Percentiles rank a stretch among this genome's conserved stretches.
These are phyloP conservation scores for Pyrus hybrid DNA, from an alignment of 331 rosid genomes.

Conservation along the genomic window DNA sequence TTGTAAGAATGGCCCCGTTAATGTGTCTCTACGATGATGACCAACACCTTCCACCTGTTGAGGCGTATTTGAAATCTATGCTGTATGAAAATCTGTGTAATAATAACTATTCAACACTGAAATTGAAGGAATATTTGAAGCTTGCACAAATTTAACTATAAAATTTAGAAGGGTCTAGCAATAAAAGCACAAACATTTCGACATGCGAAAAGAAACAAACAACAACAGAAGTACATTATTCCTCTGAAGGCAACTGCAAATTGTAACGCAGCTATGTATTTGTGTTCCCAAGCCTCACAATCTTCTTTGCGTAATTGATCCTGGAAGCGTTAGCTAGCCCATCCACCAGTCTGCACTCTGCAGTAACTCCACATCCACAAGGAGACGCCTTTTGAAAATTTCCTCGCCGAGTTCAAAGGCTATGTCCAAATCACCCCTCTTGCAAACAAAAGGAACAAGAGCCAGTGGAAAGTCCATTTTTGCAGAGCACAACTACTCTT, in stretches of 20 bases:
- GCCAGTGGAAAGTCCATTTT: constrained; percentile 29
- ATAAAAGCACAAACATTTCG: constrained; percentile 10
- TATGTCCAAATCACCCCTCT: constrained; percentile 52
- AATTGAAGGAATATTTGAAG: background rate
- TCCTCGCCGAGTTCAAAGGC: constrained; percentile 38
- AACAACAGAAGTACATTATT: constrained; percentile 18
- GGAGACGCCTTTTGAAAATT: constrained; percentile 30
- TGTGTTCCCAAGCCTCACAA: constrained; percentile 41
- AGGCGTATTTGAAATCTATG: constrained; percentile 19
- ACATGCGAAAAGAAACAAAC: background rate
- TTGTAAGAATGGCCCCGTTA: constrained; percentile 28
- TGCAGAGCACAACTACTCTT: constrained; percentile 30
- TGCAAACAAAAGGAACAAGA: constrained; percentile 57
- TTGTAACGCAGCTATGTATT: constrained; percentile 33
- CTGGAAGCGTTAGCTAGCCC: constrained; percentile 37
- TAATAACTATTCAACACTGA: background rate
- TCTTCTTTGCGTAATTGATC: constrained; percentile 47
- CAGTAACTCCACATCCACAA: constrained; percentile 33
- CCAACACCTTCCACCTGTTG: constrained; percentile 17
- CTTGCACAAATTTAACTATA: background rate
- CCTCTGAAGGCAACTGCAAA: constrained; percentile 31
- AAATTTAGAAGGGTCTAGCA: background rate
- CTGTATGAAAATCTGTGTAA: constrained; percentile 1
- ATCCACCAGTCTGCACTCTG: constrained; percentile 62
- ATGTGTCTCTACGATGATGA: constrained; percentile 19